Percentiles rank a stretch among this genome's conserved stretches.
These are phyloP conservation scores for Panicum miliaceum DNA, from an alignment of 176 grass and related monocot species.

Conservation along the genomic window DNA sequence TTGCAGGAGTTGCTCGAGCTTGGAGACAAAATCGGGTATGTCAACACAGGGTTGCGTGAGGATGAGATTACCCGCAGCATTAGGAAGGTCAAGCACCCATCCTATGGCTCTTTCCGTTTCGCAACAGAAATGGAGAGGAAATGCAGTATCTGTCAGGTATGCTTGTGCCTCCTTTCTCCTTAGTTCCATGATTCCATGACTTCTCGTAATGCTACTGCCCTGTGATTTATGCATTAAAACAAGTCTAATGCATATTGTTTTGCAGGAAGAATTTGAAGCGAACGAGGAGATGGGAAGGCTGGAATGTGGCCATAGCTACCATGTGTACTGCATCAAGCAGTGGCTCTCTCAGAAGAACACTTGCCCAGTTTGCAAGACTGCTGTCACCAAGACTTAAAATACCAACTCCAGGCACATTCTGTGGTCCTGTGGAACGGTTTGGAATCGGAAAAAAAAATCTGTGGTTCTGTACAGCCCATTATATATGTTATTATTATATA, in stretches of 20 bases:
- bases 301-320: constrained; percentile 86
- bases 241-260: not conserved
- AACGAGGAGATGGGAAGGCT: constrained; percentile 89
- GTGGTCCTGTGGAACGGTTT: not conserved
- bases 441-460: not conserved
- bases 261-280: constrained; percentile 91
- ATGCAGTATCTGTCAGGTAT: constrained; percentile 93
- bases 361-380: constrained; percentile 94
- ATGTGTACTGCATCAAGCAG: constrained; percentile 94
- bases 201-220: not conserved
- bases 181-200: not conserved
- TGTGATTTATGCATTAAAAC: not conserved
- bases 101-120: constrained; percentile 57
- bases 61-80: constrained; percentile 75
- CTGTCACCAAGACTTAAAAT: constrained; percentile 74
- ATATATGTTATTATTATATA: constrained; percentile 46
- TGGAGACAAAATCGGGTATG: constrained; percentile 85
- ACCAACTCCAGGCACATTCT: not conserved
- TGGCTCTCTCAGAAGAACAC: constrained; percentile 97
- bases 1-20: constrained; percentile 91
- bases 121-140: constrained; percentile 73
- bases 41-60: constrained; percentile 89
- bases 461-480: constrained; percentile 44
- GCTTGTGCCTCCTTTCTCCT: not conserved
- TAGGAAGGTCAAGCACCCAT: constrained; percentile 62